Percentiles rank a stretch among this genome's conserved stretches.
These are phyloP conservation scores for Vitis riparia DNA, from an alignment of 164 flowering plant species.

Conservation along the genomic window DNA sequence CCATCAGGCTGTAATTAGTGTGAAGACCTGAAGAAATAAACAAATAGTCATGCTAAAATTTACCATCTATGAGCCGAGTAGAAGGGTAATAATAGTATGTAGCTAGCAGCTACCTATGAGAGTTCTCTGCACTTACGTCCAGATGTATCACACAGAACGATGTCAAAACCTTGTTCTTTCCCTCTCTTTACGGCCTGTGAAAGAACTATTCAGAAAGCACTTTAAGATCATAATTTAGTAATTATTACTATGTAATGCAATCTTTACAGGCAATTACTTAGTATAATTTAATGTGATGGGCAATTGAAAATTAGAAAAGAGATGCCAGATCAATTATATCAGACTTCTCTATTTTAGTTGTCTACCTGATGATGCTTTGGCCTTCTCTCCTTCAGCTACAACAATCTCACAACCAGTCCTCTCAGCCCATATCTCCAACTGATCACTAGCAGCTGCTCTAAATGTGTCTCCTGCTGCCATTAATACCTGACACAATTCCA, in stretches of 20 bases:
- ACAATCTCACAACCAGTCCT: constrained; percentile 93
- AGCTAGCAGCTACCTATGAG: not conserved
- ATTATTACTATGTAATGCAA: not conserved
- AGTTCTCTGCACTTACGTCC: constrained; percentile 68
- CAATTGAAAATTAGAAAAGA: not conserved
- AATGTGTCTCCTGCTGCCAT: constrained; percentile 99
- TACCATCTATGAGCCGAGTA: constrained; percentile 1
- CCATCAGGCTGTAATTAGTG: constrained; percentile 93
- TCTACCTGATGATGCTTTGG: constrained; percentile 89
- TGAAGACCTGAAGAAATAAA: constrained; percentile 68
- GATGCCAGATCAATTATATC: not conserved
- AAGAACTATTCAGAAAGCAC: constrained; percentile 77
- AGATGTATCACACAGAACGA: constrained; percentile 93
- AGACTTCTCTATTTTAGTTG: not conserved
- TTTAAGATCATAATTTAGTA: constrained; percentile 40
- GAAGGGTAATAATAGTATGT: not conserved
- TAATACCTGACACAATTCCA: constrained; percentile 56
- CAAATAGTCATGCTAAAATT: constrained; percentile 1
- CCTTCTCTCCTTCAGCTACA: constrained; percentile 71
- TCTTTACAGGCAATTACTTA: not conserved
- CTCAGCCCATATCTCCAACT: constrained; percentile 94
- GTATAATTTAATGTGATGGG: not conserved
- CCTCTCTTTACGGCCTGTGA: constrained; percentile 94
- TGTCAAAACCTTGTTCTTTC: constrained; percentile 77
- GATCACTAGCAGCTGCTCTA: constrained; percentile 98